These are phyloP conservation scores for Aegilops longissima DNA, from an alignment of 176 grass and related monocot genomes.

Conservation along the genomic window DNA sequence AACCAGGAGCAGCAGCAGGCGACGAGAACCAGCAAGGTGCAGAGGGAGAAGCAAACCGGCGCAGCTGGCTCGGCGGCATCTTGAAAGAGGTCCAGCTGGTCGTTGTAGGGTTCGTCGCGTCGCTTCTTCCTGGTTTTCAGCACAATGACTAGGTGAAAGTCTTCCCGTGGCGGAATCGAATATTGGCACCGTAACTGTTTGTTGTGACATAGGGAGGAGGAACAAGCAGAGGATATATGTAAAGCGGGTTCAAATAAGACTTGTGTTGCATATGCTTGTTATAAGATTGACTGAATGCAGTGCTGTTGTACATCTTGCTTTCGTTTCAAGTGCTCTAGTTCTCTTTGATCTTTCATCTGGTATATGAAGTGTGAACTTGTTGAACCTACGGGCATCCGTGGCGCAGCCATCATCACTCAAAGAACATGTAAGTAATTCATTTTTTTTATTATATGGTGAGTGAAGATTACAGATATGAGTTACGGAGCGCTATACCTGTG, in stretches of 20 bases:
- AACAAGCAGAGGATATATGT: background rate
- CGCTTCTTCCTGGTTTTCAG: constrained; percentile 87
- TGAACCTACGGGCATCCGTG: background rate
- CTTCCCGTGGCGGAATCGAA: background rate
- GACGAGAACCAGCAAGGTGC: constrained; percentile 53
- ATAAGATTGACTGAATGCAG: background rate
- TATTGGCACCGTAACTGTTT: constrained; percentile 24
- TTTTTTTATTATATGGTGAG: background rate
- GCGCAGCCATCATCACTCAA: background rate
- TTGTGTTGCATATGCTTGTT: background rate
- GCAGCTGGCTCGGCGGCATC: constrained; percentile 65
- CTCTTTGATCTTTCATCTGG: background rate
- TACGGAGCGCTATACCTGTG: no score
- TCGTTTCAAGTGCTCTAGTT: background rate
- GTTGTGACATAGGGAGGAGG: constrained; percentile 29
- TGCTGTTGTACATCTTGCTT: constrained; percentile 2
- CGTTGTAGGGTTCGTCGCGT: constrained; percentile 77
- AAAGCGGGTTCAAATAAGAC: constrained; percentile 6
- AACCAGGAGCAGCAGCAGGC: constrained; percentile 46
- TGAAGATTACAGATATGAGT: background rate
- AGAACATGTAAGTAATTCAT: background rate
- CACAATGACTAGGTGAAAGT: constrained; percentile 60
- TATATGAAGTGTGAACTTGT: background rate
- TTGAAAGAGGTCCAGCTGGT: constrained; percentile 85
- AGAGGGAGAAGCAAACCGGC: constrained; percentile 38